A percentile compares a stretch with the other conserved stretches of the same genome.
Evolutionary conservation across 371 early-diverging fungal species (phyloP).

Genomic region (Coemansia sp.): DNA sequence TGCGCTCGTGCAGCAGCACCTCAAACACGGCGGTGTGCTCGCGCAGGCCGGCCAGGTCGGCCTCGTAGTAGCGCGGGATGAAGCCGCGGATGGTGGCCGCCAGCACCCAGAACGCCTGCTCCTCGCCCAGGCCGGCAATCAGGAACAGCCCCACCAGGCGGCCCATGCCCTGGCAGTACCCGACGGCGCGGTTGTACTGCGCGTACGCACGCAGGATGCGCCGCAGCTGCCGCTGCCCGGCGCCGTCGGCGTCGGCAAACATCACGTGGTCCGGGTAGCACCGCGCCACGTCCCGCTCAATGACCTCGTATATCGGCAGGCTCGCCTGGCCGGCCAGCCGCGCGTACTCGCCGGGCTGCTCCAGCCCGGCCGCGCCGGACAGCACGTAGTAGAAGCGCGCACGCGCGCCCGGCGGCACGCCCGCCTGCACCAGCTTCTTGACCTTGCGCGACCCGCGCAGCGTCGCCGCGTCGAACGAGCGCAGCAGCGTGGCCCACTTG

Average conservation of each 20-base stretch:
- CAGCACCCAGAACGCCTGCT: slow-evolving; percentile 87
- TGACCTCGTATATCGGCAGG: slow-evolving; percentile 76
- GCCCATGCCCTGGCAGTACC: slow-evolving; percentile 98
- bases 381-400: slow-evolving; percentile 43
- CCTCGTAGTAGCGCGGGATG: slow-evolving; percentile 77
- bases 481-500: slow-evolving; percentile 44
- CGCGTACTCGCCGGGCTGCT: slow-evolving; percentile 23
- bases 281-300: slow-evolving; percentile 85
- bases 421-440: slow-evolving; percentile 50
- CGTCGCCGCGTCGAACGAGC: slow-evolving; percentile 33
- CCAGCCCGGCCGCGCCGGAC: slow-evolving; percentile 28
- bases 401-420: slow-evolving; percentile 39
- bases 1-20: slow-evolving; percentile 67
- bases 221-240: slow-evolving; percentile 62
- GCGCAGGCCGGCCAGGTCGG: slow-evolving; percentile 71
- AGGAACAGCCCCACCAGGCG: slow-evolving; percentile 88
- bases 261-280: slow-evolving; percentile 85
- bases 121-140: slow-evolving; percentile 72
- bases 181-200: slow-evolving; percentile 82
- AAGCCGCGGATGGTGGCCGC: slow-evolving; percentile 75
- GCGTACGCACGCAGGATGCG: slow-evolving; percentile 84
- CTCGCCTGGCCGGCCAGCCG: slow-evolving; percentile 54
- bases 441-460: slow-evolving; percentile 48
- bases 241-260: slow-evolving; percentile 67
- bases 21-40: slow-evolving; percentile 88